phyloP scores from a whole-genome alignment of 176 grass and related monocot species.

The Triticum monococcum region DNA sequence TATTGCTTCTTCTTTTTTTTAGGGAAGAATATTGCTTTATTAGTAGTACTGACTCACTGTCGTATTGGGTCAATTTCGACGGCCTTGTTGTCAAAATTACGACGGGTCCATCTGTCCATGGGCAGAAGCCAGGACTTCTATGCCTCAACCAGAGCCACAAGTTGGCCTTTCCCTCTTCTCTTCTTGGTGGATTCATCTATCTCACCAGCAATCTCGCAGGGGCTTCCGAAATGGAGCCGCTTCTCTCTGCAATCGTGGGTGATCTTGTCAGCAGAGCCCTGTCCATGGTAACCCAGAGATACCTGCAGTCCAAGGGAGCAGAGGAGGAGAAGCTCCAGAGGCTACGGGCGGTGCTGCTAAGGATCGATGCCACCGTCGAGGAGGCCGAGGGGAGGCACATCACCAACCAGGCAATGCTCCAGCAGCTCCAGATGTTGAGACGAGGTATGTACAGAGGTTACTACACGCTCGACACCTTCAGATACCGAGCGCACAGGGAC shows the following conservation, averaged over 20 bases:
- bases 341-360: slow-evolving; percentile 4
- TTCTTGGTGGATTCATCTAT: neutral
- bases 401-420: slow-evolving; percentile 42
- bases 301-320: neutral
- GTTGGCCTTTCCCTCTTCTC: neutral
- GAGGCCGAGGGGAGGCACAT: slow-evolving; percentile 27
- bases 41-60: neutral
- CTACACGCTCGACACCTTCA: slow-evolving; percentile 37
- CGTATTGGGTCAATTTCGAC: neutral
- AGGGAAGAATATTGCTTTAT: neutral
- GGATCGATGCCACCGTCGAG: slow-evolving; percentile 12
- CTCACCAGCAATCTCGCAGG: neutral
- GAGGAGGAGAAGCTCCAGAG: slow-evolving; percentile 17
- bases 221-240: slow-evolving; percentile 1
- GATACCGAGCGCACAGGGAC: neutral
- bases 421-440: slow-evolving; percentile 25
- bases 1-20: too few species aligned
- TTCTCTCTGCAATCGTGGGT: slow-evolving; percentile 17
- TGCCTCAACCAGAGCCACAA: neutral
- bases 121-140: neutral
- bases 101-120: neutral
- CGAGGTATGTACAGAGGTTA: slow-evolving; percentile 36
- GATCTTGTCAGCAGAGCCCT: slow-evolving; percentile 18
- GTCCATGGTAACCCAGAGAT: slow-evolving; percentile 10
- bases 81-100: neutral